Evolutionary conservation across 2,329 filamentous ascomycete genomes (phyloP), one percentile per base, ranked within the genome.

Genomic region (Aureobasidium pullulans): DNA sequence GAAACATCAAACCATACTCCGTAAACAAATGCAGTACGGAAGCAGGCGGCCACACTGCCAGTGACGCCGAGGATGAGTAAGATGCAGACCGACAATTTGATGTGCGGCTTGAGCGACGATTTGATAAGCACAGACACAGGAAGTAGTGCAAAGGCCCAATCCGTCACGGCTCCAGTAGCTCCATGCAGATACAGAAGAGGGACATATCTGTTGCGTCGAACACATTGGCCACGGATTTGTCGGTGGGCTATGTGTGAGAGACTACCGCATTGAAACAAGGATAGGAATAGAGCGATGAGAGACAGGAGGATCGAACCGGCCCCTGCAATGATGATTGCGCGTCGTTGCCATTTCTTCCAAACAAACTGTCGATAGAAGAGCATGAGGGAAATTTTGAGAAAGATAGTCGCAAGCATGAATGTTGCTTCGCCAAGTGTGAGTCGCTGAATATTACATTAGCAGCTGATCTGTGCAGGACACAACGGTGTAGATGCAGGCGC

Each of bases 321-420:
- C 32, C 71, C 64, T 29, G 67, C 63, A 10, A 49, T 50, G 39
- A 67, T 67, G 28, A 72, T 64, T 11, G 65, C 63, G 28, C 62
- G 59, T 16, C 64, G 62, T 34, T 78, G 76, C 72, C 73, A 76
- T n/a, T 48, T 52, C 37, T 70, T 67, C 32, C 64, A 67, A 11
- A 76, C 68, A 43, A 78, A 72, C 2, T 76, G 73, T 3, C 73
- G 67, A 64, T 77, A 77, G 67, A 77, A 77, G 36, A 78, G 64
- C 11, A 70, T 74, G 6, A 79, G 64, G 1, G 76, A 77, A 19
- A 77, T 70, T 62, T 79, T 79, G 60, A 77, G 64, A 13, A 71
- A 62, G 60, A 75, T 71, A 62, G 75, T 72, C 0, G 74, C 69
- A 7, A 72, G 58, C 40, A 76, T 62, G 62, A 78, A 78, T 1